Conservation (phyloP, 2,329 filamentous ascomycete genomes). For the Fusarium lateritium region DNA sequence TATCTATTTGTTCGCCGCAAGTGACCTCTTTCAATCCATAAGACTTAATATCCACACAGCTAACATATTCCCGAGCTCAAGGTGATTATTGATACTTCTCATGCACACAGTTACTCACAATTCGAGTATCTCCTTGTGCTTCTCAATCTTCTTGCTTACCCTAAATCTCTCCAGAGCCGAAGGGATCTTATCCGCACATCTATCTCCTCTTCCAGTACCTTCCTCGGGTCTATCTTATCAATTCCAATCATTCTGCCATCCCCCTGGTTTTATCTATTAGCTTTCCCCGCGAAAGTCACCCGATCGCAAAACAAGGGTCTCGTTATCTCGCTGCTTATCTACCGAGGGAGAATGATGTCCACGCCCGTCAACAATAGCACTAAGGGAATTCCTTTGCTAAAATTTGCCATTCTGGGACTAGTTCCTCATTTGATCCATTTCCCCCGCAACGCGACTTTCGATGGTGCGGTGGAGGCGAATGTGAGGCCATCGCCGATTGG, state of each 20-base stretch:
- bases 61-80: too few relatives aligned
- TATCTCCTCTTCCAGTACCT: background rate
- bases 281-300: background rate
- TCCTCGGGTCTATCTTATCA: background rate
- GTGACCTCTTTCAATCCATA: too few relatives aligned
- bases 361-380: background rate
- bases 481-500: constrained; percentile 24
- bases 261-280: background rate
- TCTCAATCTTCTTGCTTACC: too few relatives aligned
- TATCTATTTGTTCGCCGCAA: too few relatives aligned
- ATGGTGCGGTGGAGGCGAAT: constrained; percentile 3
- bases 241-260: background rate
- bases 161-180: too few relatives aligned
- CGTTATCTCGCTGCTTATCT: constrained; percentile 10
- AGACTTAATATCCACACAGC: too few relatives aligned
- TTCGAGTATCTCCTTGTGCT: too few relatives aligned
- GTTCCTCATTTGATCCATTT: constrained; percentile 11
- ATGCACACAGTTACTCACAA: too few relatives aligned
- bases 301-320: constrained; percentile 12
- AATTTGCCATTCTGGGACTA: constrained; percentile 28
- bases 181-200: too few relatives aligned
- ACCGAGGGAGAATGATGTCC: constrained; percentile 1
- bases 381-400: constrained; percentile 29
- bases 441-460: constrained; percentile 20
- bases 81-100: too few relatives aligned